Conservation (phyloP, 352 stramenopile genomes). For the Plasmopara viticola region DNA sequence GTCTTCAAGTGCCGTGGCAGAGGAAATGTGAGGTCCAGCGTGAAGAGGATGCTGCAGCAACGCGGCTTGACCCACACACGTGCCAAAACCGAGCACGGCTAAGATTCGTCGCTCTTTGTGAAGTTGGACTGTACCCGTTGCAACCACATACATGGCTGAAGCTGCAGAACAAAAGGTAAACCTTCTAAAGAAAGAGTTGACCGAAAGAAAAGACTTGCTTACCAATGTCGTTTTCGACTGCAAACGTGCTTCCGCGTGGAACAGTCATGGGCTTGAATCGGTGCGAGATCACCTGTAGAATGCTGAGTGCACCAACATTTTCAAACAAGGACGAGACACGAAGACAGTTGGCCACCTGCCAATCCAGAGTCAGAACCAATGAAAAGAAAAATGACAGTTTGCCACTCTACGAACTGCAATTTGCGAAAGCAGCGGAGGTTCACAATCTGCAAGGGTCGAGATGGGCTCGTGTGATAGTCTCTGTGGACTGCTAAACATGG, state of each 20-base stretch:
- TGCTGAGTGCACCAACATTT: slow-evolving; percentile 72
- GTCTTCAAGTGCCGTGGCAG: slow-evolving; percentile 57
- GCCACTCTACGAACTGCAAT: slow-evolving; percentile 43
- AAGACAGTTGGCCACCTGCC: slow-evolving; percentile 73
- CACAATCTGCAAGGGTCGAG: slow-evolving; percentile 25
- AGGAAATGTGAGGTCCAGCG: slow-evolving; percentile 64
- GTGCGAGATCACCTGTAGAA: slow-evolving; percentile 68
- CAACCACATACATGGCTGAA: slow-evolving; percentile 74
- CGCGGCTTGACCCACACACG: slow-evolving; percentile 72
- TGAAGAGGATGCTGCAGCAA: slow-evolving; percentile 56
- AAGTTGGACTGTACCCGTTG: slow-evolving; percentile 60
- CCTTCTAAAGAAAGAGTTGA: neutral
- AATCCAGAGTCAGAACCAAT: neutral
- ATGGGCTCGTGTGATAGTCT: slow-evolving; percentile 54
- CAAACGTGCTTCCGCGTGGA: slow-evolving; percentile 48
- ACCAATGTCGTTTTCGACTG: slow-evolving; percentile 58
- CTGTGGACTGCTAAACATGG: slow-evolving; percentile 29
- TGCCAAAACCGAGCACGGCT: slow-evolving; percentile 55
- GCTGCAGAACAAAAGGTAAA: slow-evolving; percentile 26
- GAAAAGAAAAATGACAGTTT: neutral
- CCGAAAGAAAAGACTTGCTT: neutral
- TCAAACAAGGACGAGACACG: slow-evolving; percentile 76
- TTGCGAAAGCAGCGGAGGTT: slow-evolving; percentile 55
- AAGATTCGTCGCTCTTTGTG: slow-evolving; percentile 69
- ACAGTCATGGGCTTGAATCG: slow-evolving; percentile 66